Evolutionary conservation across 192 early-diverging fungal genomes (phyloP).

Genomic region (Linnemannia hyalina): DNA sequence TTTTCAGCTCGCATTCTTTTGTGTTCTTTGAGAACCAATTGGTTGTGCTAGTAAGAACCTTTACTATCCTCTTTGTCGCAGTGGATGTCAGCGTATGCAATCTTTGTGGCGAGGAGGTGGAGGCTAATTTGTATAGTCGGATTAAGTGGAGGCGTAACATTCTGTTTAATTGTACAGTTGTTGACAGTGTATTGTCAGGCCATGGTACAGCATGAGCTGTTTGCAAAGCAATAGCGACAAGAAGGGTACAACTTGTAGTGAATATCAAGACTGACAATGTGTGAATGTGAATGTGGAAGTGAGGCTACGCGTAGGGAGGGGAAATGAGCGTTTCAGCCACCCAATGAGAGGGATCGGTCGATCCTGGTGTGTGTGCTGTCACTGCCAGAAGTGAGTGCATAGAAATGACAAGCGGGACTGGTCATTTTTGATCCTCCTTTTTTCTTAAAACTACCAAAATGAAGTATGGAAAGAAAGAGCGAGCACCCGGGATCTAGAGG

Average conservation of each 20-base stretch:
- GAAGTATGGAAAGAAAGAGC: constrained; percentile 35
- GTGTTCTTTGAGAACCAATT: not conserved
- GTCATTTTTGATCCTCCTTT: constrained; percentile 44
- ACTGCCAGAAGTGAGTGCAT: not conserved
- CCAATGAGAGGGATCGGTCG: not conserved
- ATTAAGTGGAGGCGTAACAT: not conserved
- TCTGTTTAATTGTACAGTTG: not conserved
- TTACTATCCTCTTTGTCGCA: not conserved
- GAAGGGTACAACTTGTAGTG: not conserved
- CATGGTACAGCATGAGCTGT: too few species aligned
- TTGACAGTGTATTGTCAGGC: too few species aligned
- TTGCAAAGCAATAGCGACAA: not conserved
- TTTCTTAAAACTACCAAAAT: constrained; percentile 52
- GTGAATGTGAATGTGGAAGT: not conserved
- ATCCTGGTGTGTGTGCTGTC: not conserved
- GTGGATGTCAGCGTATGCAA: not conserved
- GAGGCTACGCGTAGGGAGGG: not conserved
- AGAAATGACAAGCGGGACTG: not conserved
- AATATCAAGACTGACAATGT: not conserved
- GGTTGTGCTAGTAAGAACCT: not conserved
- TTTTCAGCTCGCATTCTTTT: not conserved
- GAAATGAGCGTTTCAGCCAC: constrained; percentile 5
- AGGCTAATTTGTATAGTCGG: not conserved
- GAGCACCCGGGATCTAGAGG: not conserved
- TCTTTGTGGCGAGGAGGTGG: not conserved